phyloP scores from a whole-genome alignment of 75 land plant species.

The Picea sitchensis region DNA sequence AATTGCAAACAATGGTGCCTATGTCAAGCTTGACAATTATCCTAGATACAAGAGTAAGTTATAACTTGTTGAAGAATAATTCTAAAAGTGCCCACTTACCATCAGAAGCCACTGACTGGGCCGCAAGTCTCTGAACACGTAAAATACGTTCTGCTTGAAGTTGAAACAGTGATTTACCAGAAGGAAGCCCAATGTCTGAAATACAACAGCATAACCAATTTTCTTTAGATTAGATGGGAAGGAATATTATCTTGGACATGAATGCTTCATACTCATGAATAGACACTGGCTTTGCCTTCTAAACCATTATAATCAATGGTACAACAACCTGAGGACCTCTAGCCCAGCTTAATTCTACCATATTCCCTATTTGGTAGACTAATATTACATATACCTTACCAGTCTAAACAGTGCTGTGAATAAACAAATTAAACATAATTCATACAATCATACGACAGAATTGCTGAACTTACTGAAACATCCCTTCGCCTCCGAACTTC shows the following conservation, averaged over 20 bases:
- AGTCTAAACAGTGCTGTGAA: too few species aligned
- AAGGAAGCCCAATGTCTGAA: conserved; percentile 86
- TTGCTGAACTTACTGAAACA: conserved; percentile 75
- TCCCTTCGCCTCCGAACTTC: conserved; percentile 90
- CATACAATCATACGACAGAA: neutral
- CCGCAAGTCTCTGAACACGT: conserved; percentile 69
- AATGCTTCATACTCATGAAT: neutral
- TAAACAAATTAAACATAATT: too few species aligned
- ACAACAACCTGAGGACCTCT: neutral
- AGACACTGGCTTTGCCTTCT: neutral
- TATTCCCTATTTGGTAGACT: neutral
- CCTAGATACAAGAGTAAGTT: neutral
- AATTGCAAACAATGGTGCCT: neutral
- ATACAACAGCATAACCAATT: neutral
- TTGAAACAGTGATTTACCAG: conserved; percentile 89
- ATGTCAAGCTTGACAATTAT: neutral
- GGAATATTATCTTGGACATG: neutral
- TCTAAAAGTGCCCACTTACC: conserved; percentile 28
- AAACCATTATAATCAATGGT: neutral
- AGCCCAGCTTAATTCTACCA: neutral
- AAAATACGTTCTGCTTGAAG: conserved; percentile 90
- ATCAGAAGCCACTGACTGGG: conserved; percentile 43
- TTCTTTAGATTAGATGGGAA: neutral
- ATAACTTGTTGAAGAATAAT: neutral
- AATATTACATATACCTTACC: neutral